Evolutionary conservation across 768 basidiomycete species (phyloP).

Genomic region (Rhodotorula graminis): DNA sequence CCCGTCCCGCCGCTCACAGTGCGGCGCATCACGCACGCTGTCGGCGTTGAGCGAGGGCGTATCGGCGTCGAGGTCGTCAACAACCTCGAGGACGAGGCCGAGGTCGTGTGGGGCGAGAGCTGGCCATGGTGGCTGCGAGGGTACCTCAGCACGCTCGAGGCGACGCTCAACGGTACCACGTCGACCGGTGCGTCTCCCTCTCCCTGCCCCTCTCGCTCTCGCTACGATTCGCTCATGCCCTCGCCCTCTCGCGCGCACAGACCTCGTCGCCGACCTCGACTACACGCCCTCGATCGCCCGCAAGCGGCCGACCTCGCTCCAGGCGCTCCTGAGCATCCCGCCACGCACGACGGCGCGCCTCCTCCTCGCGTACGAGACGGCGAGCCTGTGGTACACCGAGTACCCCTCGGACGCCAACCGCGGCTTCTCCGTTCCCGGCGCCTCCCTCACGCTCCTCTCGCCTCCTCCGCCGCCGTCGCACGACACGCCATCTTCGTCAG

Average conservation of each 20-base stretch:
- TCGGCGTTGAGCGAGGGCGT: conserved; percentile 68
- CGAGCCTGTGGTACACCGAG: conserved; percentile 87
- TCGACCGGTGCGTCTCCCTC: conserved; percentile 13
- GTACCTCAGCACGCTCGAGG: conserved; percentile 71
- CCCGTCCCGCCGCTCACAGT: conserved; percentile 59
- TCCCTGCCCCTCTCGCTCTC: not conserved
- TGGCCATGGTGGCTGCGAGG: conserved; percentile 90
- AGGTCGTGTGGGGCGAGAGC: conserved; percentile 71
- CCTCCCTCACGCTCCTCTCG: conserved; percentile 53
- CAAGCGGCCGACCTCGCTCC: conserved; percentile 70
- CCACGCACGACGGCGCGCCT: conserved; percentile 61
- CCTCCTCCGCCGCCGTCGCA: conserved; percentile 19
- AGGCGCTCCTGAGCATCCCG: conserved; percentile 67
- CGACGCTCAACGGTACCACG: conserved; percentile 51
- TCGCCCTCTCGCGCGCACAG: not conserved
- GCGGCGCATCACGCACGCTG: conserved; percentile 66
- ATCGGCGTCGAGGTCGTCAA: conserved; percentile 63
- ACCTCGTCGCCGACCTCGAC: conserved; percentile 52
- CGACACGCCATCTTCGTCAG: not conserved
- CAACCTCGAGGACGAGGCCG: conserved; percentile 51
- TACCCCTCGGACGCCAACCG: conserved; percentile 93
- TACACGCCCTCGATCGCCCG: conserved; percentile 68
- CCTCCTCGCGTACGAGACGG: conserved; percentile 69
- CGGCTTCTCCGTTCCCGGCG: conserved; percentile 87
- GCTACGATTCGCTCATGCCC: not conserved